Evolutionary conservation across 352 stramenopile species (phyloP), one percentile per base, ranked within the genome.

Genomic region (Globisporangium takayamanum): DNA sequence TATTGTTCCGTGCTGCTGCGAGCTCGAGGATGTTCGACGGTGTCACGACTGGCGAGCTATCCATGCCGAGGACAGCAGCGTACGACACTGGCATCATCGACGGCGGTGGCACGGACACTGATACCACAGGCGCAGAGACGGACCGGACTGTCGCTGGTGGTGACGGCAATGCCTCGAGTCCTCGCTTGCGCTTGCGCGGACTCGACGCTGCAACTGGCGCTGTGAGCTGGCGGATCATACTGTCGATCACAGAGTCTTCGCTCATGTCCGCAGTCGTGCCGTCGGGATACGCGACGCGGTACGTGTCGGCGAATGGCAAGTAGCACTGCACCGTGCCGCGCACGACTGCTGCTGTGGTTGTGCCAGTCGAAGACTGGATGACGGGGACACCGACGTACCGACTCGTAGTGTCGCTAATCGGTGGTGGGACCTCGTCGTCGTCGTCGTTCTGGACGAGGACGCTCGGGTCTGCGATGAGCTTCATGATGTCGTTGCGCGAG

Each of bases 271-370:
- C 66, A 0, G 12, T 73, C 26, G 65, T 70, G 3, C 64, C 72
- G 42, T 91, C 81, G 8, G 78, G 65, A 55, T 78, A 91, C 22
- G 63, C 62, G 2, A 89, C 76, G 50, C 62, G 59, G 50, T 86
- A 91, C 12, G 55, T 41, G 53, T 88, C 73, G 1, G 67, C 75
- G 66, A 89, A 91, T 28, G 81, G 81, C 51, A 84, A 58, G 39
- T 83, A 91, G 53, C 66, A 78, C 50, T 64, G 70, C 14, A 91
- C 78, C 7, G 55, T 50, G 14, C 81, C 81, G 2, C 51, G 44
- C 22, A 72, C 45, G 3, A 26, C 22, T 36, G 8, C 18, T 41
- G 2, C 56, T 59, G 50, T 25, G 6, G 42, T 62, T 68, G 45
- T 18, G 33, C 33, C 28, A 11, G 8, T 26, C 28, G 16, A 16